These are phyloP conservation scores for Penicillium sp. DNA, from an alignment of 2,329 filamentous ascomycete genomes.

Conservation along the genomic window DNA sequence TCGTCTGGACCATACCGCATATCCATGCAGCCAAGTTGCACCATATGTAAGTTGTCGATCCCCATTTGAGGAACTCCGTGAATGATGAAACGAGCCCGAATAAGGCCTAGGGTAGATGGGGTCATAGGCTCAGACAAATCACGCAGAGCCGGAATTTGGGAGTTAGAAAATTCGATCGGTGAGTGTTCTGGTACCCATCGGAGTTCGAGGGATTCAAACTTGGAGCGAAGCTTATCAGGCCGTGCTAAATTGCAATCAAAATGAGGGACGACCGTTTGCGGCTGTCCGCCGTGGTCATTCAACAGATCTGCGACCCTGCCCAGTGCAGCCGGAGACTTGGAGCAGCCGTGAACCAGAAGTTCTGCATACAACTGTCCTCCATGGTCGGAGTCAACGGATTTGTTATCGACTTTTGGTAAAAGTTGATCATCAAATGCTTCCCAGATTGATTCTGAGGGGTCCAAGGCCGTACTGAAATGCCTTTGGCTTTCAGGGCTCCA, in stretches of 20 bases:
- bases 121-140: slow-evolving; percentile 15
- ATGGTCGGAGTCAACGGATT: slow-evolving; percentile 24
- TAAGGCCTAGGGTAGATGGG: slow-evolving; percentile 31
- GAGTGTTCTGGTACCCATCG: slow-evolving; percentile 35
- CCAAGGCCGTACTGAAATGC: slow-evolving; percentile 15
- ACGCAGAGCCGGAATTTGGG: slow-evolving; percentile 6
- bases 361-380: slow-evolving; percentile 25
- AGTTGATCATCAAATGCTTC: slow-evolving; percentile 20
- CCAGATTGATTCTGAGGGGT: slow-evolving; percentile 13
- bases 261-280: slow-evolving; percentile 1
- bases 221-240: background rate
- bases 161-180: slow-evolving; percentile 31
- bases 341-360: slow-evolving; percentile 30
- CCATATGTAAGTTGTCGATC: slow-evolving; percentile 29
- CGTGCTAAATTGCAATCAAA: background rate
- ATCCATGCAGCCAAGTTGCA: slow-evolving; percentile 39
- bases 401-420: slow-evolving; percentile 25
- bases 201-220: slow-evolving; percentile 19
- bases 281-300: slow-evolving; percentile 34
- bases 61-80: slow-evolving; percentile 20
- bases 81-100: slow-evolving; percentile 26
- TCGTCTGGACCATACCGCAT: slow-evolving; percentile 15
- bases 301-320: slow-evolving; percentile 30
- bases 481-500: slow-evolving; percentile 24
- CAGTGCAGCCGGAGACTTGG: slow-evolving; percentile 29